Conservation (phyloP, 257 asterid genomes). For the Solanum neorickii region DNA sequence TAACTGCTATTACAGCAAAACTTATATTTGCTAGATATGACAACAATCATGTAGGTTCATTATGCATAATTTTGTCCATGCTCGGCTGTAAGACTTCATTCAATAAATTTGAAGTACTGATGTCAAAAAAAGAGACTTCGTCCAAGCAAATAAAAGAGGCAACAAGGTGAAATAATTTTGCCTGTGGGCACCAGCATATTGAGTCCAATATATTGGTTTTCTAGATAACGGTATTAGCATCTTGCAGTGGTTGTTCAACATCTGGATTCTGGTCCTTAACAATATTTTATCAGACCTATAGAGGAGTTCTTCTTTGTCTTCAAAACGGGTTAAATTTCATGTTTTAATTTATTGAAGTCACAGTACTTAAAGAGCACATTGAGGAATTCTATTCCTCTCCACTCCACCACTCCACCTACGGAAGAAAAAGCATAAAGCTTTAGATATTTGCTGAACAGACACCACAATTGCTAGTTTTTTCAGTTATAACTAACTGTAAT, state of each 20-base stretch:
- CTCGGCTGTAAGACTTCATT: neutral
- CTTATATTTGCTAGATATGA: neutral
- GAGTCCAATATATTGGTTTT: neutral
- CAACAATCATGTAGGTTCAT: neutral
- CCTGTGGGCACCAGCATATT: neutral
- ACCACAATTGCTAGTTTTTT: neutral
- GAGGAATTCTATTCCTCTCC: neutral
- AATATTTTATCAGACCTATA: neutral
- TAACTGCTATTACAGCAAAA: neutral
- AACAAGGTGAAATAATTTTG: neutral
- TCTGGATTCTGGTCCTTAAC: neutral
- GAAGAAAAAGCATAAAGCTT: neutral
- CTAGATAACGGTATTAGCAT: neutral
- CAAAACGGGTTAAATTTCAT: neutral
- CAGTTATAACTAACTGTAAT: neutral
- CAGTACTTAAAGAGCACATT: neutral
- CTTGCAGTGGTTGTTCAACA: neutral
- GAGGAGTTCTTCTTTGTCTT: neutral
- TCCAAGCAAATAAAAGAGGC: neutral
- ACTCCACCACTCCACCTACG: neutral
- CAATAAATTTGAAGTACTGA: neutral
- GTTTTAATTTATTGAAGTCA: neutral
- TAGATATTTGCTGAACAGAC: neutral
- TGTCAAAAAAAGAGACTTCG: neutral
- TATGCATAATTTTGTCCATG: neutral